phyloP scores from a whole-genome alignment of 2,329 filamentous ascomycete genomes.

The Claviceps sp. region DNA sequence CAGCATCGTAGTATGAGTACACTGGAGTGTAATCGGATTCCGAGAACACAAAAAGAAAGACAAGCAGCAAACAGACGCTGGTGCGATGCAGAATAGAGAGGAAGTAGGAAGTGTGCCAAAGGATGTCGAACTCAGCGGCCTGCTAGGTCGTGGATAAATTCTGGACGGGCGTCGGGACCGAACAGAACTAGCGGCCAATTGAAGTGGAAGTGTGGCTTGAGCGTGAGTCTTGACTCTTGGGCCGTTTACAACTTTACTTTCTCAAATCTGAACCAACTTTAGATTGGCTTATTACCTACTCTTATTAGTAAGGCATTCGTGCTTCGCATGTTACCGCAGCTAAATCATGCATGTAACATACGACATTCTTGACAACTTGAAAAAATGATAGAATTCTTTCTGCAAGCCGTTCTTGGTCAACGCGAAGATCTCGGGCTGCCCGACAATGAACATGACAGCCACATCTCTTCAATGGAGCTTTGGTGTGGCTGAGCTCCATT shows the following conservation, averaged over 20 bases:
- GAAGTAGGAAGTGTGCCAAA: constrained; percentile 4
- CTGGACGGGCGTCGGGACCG: constrained; percentile 8
- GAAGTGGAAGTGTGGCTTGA: constrained; percentile 4
- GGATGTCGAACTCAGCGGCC: constrained; percentile 1
- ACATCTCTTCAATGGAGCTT: neutral
- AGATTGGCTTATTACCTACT: neutral
- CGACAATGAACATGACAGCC: constrained; percentile 7
- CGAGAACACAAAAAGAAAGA: constrained; percentile 12
- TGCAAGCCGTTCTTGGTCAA: neutral
- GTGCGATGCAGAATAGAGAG: constrained; percentile 7
- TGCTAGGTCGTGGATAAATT: constrained; percentile 11
- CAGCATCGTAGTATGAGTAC: constrained; percentile 50
- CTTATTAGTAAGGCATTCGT: neutral
- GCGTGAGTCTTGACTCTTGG: neutral
- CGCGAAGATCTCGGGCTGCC: neutral
- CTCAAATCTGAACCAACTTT: neutral
- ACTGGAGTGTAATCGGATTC: constrained; percentile 7
- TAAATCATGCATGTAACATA: neutral
- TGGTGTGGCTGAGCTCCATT: constrained; percentile 8
- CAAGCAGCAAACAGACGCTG: constrained; percentile 12
- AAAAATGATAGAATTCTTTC: no score
- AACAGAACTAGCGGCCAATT: neutral
- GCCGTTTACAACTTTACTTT: no score
- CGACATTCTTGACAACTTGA: no score
- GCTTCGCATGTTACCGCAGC: neutral